phyloP scores from a whole-genome alignment of 2,329 filamentous ascomycete genomes.

The Fusarium torulosum region DNA sequence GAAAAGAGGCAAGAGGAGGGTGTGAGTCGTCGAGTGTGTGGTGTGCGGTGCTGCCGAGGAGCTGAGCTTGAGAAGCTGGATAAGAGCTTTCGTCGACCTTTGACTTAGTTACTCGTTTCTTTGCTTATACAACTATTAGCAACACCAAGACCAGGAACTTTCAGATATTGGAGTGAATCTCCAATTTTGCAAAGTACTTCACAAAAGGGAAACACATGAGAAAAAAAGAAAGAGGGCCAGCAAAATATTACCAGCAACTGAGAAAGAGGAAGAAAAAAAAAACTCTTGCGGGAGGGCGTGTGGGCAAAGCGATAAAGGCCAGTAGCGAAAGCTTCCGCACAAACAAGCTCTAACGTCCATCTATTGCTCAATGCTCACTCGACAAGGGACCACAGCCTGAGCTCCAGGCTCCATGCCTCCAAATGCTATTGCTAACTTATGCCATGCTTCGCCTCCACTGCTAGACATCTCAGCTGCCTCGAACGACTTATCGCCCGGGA shows the following conservation, averaged over 20 bases:
- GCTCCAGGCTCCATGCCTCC: conserved; percentile 34
- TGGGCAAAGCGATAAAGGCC: conserved; percentile 39
- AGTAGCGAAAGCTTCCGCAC: conserved; percentile 43
- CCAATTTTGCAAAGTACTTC: conserved; percentile 8
- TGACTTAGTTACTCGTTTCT: conserved; percentile 10
- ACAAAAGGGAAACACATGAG: conserved; percentile 17
- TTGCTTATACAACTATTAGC: conserved; percentile 22
- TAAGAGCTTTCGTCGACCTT: conserved; percentile 31
- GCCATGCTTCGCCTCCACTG: conserved; percentile 41
- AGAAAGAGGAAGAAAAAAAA: conserved; percentile 10
- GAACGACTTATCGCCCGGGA: conserved; percentile 46
- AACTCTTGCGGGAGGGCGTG: conserved; percentile 45
- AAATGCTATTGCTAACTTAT: conserved; percentile 20
- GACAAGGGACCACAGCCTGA: conserved; percentile 40
- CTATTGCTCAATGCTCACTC: conserved; percentile 28
- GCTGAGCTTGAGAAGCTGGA: conserved; percentile 38
- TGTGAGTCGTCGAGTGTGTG: conserved; percentile 43
- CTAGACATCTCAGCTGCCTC: conserved; percentile 47
- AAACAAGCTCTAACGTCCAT: conserved; percentile 35
- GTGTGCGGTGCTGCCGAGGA: conserved; percentile 43
- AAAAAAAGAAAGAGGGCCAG: conserved; percentile 19
- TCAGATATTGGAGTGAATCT: conserved; percentile 7
- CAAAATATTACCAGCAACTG: conserved; percentile 8
- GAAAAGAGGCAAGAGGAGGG: conserved; percentile 41
- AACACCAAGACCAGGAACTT: conserved; percentile 22